Base-by-base conservation (phyloP, 441 rosid species). In the Viola pubescens region DNA sequence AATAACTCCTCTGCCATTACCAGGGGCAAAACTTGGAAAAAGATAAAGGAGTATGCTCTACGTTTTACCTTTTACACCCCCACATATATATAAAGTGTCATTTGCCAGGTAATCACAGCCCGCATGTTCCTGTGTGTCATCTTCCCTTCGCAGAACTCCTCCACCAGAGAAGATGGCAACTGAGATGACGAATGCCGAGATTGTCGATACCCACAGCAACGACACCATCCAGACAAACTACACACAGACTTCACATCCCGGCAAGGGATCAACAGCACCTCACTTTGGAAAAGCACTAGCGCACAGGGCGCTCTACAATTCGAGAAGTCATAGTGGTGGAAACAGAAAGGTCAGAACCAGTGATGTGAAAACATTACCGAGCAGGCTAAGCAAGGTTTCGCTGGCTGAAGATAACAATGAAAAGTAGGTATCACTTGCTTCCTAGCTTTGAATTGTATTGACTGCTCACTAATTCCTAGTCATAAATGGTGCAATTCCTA, bases 341-440 rank as follows among this genome's bases (percentile, higher is more conserved):
- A 57, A 70, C 65, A 72, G 71, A 74, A 75, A 63, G 73, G 68
- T 61, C 56, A 74, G 68, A 58, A 62, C 43, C 48, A 59, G 41
- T 47, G 76, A 77, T 13, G 74, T 14, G 37, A 78, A 37, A 67
- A 19, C 77, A 41, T 63, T 59, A 40, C 86, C 78, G 0, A 81
- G 89, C 37, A 73, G 89, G 73, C 77, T 81, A 13, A 81, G 84
- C 75, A 81, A 67, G 71, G 89, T 79, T 56, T 75, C 84, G 0
- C 42, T 68, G 64, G 77, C 81, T 56, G 73, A 75, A 54, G 19
- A 16, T 16, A 74, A 67, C 48, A 43, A 48, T 12, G 66, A 64
- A 45, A 54, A 72, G 38, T 68, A 70, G 37, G 39, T 7, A 41
- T 51, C 0, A 16, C 19, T 16, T 16, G 19, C 19, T 16, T 16